Conservation (phyloP, 2,329 filamentous ascomycete species). For the Pseudogymnoascus sp. region DNA sequence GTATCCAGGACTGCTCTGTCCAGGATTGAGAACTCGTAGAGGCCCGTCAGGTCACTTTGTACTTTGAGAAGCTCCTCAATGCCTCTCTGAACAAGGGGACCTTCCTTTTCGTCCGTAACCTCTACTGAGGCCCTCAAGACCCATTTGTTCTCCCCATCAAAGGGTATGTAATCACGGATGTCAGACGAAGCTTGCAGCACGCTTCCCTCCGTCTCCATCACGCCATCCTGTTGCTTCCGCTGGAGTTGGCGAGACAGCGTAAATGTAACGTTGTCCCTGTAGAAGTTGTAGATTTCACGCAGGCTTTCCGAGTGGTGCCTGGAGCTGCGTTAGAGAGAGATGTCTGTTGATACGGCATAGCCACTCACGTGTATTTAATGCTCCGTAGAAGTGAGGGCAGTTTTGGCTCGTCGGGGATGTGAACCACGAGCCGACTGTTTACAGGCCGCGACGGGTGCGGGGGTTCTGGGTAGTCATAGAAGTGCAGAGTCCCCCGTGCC, state of each 20-base stretch:
- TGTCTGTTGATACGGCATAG: not conserved
- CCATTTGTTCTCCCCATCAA: conserved; percentile 45
- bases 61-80: conserved; percentile 42
- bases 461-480: conserved; percentile 54
- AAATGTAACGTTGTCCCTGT: conserved; percentile 47
- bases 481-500: conserved; percentile 42
- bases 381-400: conserved; percentile 7
- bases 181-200: conserved; percentile 20
- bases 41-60: conserved; percentile 40
- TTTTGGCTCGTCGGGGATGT: conserved; percentile 23
- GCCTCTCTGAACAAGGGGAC: conserved; percentile 44
- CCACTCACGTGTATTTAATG: conserved; percentile 11
- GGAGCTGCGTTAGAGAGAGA: not conserved
- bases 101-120: conserved; percentile 48
- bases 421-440: conserved; percentile 23
- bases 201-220: not conserved
- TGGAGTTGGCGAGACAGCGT: conserved; percentile 41
- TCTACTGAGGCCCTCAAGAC: conserved; percentile 46
- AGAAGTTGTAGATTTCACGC: conserved; percentile 46
- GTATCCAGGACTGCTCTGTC: conserved; percentile 49
- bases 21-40: conserved; percentile 43
- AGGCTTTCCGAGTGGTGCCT: conserved; percentile 47
- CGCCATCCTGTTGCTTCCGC: conserved; percentile 4
- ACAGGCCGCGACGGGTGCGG: conserved; percentile 17
- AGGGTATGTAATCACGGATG: conserved; percentile 15